Conservation (phyloP, 2,329 filamentous ascomycete species). For the Fusarium pseudocircinatum region DNA sequence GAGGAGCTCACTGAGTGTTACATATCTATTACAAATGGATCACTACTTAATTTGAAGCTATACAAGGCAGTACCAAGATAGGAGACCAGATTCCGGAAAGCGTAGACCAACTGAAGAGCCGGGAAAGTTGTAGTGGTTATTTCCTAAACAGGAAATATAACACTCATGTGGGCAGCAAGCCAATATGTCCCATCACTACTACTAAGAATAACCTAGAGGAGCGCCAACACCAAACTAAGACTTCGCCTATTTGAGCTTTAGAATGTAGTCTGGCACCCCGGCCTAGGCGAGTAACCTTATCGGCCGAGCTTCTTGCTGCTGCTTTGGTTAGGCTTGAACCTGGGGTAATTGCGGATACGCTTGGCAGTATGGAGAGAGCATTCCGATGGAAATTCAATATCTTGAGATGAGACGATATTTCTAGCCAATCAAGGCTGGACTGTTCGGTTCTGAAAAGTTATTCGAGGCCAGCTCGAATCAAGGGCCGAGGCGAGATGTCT, state of each 20-base stretch:
- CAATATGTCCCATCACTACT: rapidly evolving
- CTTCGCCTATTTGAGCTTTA: neutral
- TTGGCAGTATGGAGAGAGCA: no score
- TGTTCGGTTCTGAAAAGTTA: rapidly evolving
- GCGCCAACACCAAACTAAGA: neutral
- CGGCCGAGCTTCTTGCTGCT: rapidly evolving
- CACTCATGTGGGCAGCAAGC: neutral
- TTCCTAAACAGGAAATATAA: neutral
- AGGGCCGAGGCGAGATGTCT: no score
- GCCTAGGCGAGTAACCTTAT: no score
- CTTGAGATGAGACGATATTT: neutral
- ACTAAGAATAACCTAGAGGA: neutral
- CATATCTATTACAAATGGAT: no score
- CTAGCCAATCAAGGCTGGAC: no score
- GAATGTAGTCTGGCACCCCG: no score
- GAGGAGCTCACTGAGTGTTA: neutral
- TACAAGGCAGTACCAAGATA: no score
- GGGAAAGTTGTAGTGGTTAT: neutral
- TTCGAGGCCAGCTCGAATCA: rapidly evolving
- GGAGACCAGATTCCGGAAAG: neutral
- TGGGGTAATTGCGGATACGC: neutral
- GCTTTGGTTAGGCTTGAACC: no score
- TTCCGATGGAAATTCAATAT: rapidly evolving
- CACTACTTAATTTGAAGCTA: neutral
- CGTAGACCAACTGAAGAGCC: rapidly evolving